A percentile compares a stretch with the other conserved stretches of the same genome.
Conservation (phyloP, 192 early-diverging fungal genomes). For the Linnemannia hyalina region DNA sequence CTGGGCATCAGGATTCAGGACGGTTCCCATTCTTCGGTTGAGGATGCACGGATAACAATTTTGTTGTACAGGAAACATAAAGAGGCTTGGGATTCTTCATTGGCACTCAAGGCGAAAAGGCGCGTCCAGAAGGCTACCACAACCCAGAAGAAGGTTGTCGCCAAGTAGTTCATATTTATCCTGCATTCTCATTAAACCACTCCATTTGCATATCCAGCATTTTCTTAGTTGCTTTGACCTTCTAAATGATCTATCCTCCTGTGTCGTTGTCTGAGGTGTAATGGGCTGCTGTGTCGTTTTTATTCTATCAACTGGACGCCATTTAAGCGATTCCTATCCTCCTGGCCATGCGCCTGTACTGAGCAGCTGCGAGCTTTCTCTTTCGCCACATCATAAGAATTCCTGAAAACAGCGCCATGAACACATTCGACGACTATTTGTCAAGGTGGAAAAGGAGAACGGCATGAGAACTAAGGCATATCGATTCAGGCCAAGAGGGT, state of each 20-base stretch:
- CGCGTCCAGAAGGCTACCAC: constrained; percentile 29
- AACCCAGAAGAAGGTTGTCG: constrained; percentile 21
- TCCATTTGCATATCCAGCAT: background rate
- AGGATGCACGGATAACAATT: constrained; percentile 94
- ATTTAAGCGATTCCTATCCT: constrained; percentile 49
- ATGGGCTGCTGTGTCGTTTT: background rate
- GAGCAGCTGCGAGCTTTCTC: constrained; percentile 50
- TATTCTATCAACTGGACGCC: background rate
- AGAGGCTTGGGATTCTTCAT: constrained; percentile 83
- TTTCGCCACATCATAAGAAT: constrained; percentile 45
- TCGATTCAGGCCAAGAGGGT: background rate
- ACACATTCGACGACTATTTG: constrained; percentile 40
- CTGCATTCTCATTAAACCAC: background rate
- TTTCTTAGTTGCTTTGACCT: background rate
- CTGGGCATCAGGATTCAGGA: constrained; percentile 88
- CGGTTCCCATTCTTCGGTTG: constrained; percentile 90
- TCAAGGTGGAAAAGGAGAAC: background rate
- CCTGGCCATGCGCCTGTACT: constrained; percentile 52
- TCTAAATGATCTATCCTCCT: background rate
- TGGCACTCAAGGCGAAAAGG: constrained; percentile 54
- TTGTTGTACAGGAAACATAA: constrained; percentile 88
- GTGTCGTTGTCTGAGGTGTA: background rate
- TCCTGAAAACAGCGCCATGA: constrained; percentile 41
- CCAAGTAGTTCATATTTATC: background rate
- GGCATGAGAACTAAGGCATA: background rate